Percentiles rank a stretch among this genome's conserved stretches.
Conservation (phyloP, 495 filamentous ascomycete species). For the Podospora sp. region DNA sequence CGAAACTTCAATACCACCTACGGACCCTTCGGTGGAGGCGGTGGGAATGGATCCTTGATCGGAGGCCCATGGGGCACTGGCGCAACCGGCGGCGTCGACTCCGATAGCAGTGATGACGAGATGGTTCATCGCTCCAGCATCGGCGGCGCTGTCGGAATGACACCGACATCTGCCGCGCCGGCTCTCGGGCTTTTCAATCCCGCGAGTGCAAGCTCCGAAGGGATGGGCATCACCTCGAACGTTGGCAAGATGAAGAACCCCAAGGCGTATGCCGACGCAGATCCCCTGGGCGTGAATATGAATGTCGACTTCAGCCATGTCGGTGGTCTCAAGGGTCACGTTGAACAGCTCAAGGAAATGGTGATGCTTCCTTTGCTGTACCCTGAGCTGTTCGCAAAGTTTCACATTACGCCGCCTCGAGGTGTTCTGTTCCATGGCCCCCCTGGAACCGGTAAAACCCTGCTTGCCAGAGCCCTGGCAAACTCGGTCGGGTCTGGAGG, state of each 20-base stretch:
- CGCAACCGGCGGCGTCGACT: slow-evolving; percentile 80
- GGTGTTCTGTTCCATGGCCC: slow-evolving; percentile 97
- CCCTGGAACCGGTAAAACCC: slow-evolving; percentile 95
- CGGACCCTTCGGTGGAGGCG: slow-evolving; percentile 88
- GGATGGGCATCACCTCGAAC: slow-evolving; percentile 73
- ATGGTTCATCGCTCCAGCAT: slow-evolving; percentile 59
- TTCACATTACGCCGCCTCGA: slow-evolving; percentile 89
- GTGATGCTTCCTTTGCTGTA: slow-evolving; percentile 90
- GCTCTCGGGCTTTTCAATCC: slow-evolving; percentile 40
- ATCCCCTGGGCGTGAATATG: slow-evolving; percentile 89
- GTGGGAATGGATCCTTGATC: slow-evolving; percentile 69
- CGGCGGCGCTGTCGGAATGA: slow-evolving; percentile 71
- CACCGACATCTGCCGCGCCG: slow-evolving; percentile 66
- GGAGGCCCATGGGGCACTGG: slow-evolving; percentile 74
- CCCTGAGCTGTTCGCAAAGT: slow-evolving; percentile 89
- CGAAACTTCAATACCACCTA: slow-evolving; percentile 80
- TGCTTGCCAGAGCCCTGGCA: slow-evolving; percentile 88
- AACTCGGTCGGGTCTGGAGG: slow-evolving; percentile 75
- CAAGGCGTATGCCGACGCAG: slow-evolving; percentile 80
- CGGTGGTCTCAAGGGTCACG: slow-evolving; percentile 86
- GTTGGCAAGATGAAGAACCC: slow-evolving; percentile 85
- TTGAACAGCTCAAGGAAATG: slow-evolving; percentile 98
- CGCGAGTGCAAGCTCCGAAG: slow-evolving; percentile 25
- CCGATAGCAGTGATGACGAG: slow-evolving; percentile 97
- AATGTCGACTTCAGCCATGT: slow-evolving; percentile 91